Evolutionary conservation across 23 red algal genomes (phyloP), one percentile per base, ranked within the genome.

Genomic region (Pyropia yezoensis): DNA sequence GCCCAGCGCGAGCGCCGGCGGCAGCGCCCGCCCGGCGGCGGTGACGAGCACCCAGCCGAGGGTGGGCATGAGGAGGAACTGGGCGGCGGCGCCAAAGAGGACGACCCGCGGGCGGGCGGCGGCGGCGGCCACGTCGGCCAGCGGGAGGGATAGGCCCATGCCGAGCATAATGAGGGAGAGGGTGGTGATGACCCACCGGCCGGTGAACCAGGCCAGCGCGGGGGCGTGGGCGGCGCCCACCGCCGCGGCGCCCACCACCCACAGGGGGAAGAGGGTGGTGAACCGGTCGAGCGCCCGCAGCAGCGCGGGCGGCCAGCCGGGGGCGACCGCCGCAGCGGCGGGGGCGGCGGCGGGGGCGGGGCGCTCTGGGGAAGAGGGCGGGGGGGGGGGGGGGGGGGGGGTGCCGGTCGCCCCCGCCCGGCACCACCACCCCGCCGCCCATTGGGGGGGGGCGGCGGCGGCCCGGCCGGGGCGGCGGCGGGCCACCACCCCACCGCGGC

Each of bases 111-210:
- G 93, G 11, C 52, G 63, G 0, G 45, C 49, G 19, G 69, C 55
- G 20, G 83, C 66, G 17, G 71, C 63, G 32, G 65, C 24, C 26
- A 97, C 87, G 27, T 88, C 73, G 14, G 52, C 47, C 24, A 88
- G 18, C 6, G 65, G 32, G 15, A 90, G 51, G 7, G 84, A 91
- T 11, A 97, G 80, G 57, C 93, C 93, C 93, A 97, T 97, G 33
- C 83, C 84, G 26, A 97, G 70, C 93, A 97, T 97, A 34, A 97
- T 87, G 17, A 79, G 22, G 26, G 78, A 78, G 0, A 97, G 74
- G 7, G 79, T 87, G 47, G 71, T 69, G 1, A 83, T 59, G 52
- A 97, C 82, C 57, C 65, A 88, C 18, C 64, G 57, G 14, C 70
- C 49, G 22, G 47, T 57, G 76, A 97, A 97, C 83, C 85, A 97